Conservation (phyloP, 2,329 filamentous ascomycete genomes). For the Pseudogymnoascus sp. region DNA sequence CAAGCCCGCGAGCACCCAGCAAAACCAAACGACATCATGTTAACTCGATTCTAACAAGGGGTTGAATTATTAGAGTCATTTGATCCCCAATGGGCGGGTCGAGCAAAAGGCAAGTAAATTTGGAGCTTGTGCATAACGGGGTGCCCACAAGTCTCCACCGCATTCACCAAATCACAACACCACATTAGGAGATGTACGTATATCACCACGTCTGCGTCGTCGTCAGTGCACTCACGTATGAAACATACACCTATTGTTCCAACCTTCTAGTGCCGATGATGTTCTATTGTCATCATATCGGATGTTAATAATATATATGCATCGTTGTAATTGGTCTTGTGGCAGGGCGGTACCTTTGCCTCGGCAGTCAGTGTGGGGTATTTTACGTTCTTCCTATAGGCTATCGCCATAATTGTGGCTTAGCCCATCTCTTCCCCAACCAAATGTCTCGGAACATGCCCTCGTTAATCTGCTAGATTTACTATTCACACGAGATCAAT, state of each 20-base stretch:
- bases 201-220: constrained; percentile 10
- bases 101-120: neutral
- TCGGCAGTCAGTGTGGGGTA: no score
- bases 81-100: neutral
- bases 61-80: neutral
- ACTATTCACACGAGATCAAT: neutral
- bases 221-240: constrained; percentile 5
- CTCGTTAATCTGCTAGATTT: neutral
- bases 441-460: neutral
- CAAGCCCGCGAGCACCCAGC: neutral
- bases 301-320: neutral
- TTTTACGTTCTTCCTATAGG: no score
- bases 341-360: no score
- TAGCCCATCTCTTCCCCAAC: neutral
- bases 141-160: no score
- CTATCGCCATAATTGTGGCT: neutral
- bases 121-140: neutral
- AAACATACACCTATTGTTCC: neutral
- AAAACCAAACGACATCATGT: neutral
- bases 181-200: neutral
- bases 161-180: no score
- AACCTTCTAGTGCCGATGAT: neutral
- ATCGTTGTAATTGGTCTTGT: neutral
- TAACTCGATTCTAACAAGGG: neutral
- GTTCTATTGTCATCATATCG: neutral